Evolutionary conservation across 768 basidiomycete species (phyloP).

Genomic region (Mycena maculata): DNA sequence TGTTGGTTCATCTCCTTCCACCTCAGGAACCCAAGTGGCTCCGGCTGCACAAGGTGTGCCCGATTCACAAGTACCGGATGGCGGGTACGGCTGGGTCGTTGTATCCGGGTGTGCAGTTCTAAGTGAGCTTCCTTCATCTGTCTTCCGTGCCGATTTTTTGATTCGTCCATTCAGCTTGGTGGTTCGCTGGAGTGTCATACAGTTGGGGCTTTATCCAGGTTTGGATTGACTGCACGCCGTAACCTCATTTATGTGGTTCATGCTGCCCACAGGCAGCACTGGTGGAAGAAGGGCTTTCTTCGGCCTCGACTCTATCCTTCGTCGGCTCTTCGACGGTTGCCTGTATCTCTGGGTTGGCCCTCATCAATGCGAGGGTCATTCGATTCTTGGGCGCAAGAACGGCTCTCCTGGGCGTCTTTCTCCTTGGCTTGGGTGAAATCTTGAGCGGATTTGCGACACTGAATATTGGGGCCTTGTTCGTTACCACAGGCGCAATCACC

Average conservation of each 20-base stretch:
- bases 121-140: slow-evolving; percentile 32
- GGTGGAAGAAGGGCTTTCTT: slow-evolving; percentile 39
- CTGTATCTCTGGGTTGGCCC: slow-evolving; percentile 42
- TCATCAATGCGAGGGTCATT: slow-evolving; percentile 45
- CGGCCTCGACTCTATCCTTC: slow-evolving; percentile 43
- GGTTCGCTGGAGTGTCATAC: slow-evolving; percentile 41
- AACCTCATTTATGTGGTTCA: background rate
- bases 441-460: slow-evolving; percentile 41
- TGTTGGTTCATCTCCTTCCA: background rate
- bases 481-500: slow-evolving; percentile 44
- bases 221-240: background rate
- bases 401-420: slow-evolving; percentile 40
- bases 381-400: slow-evolving; percentile 45
- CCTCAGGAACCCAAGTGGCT: background rate
- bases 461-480: slow-evolving; percentile 35
- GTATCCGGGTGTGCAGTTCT: slow-evolving; percentile 43
- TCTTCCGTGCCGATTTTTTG: background rate
- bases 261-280: slow-evolving; percentile 35
- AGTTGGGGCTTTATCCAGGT: slow-evolving; percentile 45
- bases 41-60: background rate
- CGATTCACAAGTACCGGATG: slow-evolving; percentile 38
- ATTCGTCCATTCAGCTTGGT: slow-evolving; percentile 33
- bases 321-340: slow-evolving; percentile 46
- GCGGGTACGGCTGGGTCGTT: slow-evolving; percentile 49
- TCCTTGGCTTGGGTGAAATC: slow-evolving; percentile 43